Evolutionary conservation across 495 filamentous ascomycete species (phyloP).

Genomic region (Aspergillus homomorphus): DNA sequence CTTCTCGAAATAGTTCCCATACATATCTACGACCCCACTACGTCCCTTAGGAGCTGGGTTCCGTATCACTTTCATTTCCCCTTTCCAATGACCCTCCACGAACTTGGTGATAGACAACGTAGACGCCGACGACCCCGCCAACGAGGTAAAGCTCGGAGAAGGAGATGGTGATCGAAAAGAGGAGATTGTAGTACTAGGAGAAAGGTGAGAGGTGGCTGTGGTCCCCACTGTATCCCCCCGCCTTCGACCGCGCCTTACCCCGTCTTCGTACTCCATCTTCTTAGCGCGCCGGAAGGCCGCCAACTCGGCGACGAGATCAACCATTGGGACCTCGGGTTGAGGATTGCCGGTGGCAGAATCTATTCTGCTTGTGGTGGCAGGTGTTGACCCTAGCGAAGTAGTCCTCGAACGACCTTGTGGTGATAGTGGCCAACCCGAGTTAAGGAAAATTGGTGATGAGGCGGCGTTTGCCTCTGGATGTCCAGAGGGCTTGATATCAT

Average conservation of each 20-base stretch:
- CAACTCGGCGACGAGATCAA: conserved; percentile 50
- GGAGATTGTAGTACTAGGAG: conserved; percentile 1
- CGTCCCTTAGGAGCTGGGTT: conserved; percentile 42
- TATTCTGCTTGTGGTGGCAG: background rate
- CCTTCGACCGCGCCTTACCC: conserved; percentile 27
- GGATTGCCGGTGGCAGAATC: background rate
- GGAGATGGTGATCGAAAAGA: conserved; percentile 11
- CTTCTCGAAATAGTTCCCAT: conserved; percentile 54
- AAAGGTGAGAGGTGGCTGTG: conserved; percentile 14
- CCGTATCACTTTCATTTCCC: conserved; percentile 51
- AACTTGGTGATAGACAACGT: conserved; percentile 30
- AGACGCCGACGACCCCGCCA: conserved; percentile 15
- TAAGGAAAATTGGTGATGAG: conserved; percentile 5
- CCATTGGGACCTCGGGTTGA: conserved; percentile 17
- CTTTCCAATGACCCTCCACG: conserved; percentile 53
- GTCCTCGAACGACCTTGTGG: background rate
- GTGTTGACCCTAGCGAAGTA: background rate
- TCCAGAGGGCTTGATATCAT: conserved; percentile 22
- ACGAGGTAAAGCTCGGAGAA: conserved; percentile 9
- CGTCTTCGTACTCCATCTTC: conserved; percentile 44
- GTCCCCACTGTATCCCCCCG: conserved; percentile 26
- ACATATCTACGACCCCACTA: conserved; percentile 48
- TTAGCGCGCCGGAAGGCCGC: conserved; percentile 46
- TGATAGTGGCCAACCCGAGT: conserved; percentile 1
- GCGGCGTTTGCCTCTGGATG: conserved; percentile 15